Base-by-base conservation (phyloP, 2,329 filamentous ascomycete genomes). In the Orbilia quercus region DNA sequence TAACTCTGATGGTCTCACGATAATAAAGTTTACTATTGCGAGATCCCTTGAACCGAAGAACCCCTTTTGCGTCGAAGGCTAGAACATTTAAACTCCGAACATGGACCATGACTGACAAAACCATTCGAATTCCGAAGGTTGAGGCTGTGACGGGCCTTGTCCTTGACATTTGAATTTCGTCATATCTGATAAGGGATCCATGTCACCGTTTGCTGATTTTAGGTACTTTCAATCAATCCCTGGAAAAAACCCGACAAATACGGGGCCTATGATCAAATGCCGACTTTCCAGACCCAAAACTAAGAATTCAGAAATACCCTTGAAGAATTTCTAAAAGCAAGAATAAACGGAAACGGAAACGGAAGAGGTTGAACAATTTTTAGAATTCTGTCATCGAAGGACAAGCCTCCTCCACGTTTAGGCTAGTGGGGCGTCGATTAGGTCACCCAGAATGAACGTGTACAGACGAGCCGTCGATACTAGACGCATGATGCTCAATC, bases 81-180 rank as follows among this genome's bases (percentile, higher is more conserved):
- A 42, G 62, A 50, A 28, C 42, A 50, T 31, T 31, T 31, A 31
- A 31, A 31, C 28, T 31, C 28, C 14, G 25, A 45, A 25, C 36
- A 54, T 51, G n/a, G n/a, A n/a, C n/a, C n/a, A n/a, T n/a, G n/a
- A n/a, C n/a, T n/a, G 51, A 58, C 53, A 67, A 59, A 67, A 42
- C 22, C 28, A 31, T 31, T 31, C 28, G 28, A n/a, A 48, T 34
- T 31, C 34, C 31, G 34, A 20, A 40, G 34, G 53, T 59, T 47
- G 64, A 62, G 64, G 64, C 64, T 69, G 54, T 60, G 64, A 55
- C 45, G 28, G 44, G 28, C 36, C 54, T 60, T 42, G 53, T 58
- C 59, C 16, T 73, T 59, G 31, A 54, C 47, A 73, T 66, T 72
- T 73, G 36, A 14, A 73, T 73, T 73, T 73, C 69, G 69, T 73